Base-by-base conservation (phyloP, 495 filamentous ascomycete species). In the Oleoguttula mirabilis region DNA sequence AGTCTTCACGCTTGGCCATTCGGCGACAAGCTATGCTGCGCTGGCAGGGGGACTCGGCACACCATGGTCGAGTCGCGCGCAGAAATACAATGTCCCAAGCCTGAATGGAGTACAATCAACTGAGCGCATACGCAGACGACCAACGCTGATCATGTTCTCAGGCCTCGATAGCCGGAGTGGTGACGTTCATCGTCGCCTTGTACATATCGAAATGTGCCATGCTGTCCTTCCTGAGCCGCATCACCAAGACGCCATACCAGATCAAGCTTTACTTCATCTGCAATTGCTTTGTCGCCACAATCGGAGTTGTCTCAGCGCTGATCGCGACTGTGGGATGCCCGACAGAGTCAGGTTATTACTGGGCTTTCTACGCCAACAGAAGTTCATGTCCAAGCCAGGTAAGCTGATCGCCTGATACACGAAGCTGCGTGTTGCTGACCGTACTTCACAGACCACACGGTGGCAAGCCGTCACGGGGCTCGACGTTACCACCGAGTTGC, bases 161-260 rank as follows among this genome's bases (percentile, higher is more conserved):
- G 40, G 28, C 40, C 10, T n/a, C 32, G 10, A 24, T 43, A 14
- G 40, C 30, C 3, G 40, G 40, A 2, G 16, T 36, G 10, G 32
- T 43, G n/a, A 43, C 30, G 2, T 43, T 55, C 16, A 11, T 59
- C 1, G 10, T 55, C 10, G 39, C 54, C 2, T 33, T 56, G 2
- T 41, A 33, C 15, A 21, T 57, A 10, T 39, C 56, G 17, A 59
- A 59, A 47, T 51, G 38, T 36, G 56, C 56, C 0, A 41, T 54
- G 27, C 27, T 59, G 1, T 44, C 47, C n/a, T 52, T 59, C n/a
- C 23, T 55, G 19, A 51, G 47, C 15, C 45, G 56, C 20, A 35
- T 59, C 32, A 55, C 56, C 37, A 40, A 39, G 35, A 41, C 21
- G 30, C 40, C 30, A 11, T 11, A 17, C n/a, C 30, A 43, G 21